These are phyloP conservation scores for Pythium brachiatum DNA, from an alignment of 352 stramenopile species.

Conservation along the genomic window DNA sequence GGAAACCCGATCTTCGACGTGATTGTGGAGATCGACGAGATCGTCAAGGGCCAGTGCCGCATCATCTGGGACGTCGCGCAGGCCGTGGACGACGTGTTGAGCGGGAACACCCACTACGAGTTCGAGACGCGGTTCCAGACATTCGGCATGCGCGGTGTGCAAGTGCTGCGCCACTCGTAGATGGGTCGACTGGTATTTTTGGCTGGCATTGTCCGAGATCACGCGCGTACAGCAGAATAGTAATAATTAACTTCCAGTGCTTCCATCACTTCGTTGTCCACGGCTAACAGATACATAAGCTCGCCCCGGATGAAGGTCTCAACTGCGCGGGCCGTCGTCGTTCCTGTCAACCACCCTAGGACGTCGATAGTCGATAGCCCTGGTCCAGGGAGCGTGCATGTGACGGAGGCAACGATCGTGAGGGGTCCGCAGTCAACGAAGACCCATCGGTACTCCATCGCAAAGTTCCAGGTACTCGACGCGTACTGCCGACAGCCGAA, in stretches of 20 bases:
- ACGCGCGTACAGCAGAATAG: too few relatives aligned
- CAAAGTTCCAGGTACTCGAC: neutral
- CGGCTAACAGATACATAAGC: neutral
- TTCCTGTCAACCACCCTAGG: neutral
- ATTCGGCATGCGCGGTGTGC: constrained; percentile 28
- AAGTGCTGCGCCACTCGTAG: too few relatives aligned
- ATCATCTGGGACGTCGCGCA: constrained; percentile 65
- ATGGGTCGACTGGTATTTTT: too few relatives aligned
- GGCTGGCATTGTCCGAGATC: too few relatives aligned
- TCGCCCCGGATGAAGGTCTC: neutral
- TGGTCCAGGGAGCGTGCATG: too few relatives aligned
- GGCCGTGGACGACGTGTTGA: constrained; percentile 71
- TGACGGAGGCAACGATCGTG: too few relatives aligned
- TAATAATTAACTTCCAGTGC: too few relatives aligned
- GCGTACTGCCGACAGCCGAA: neutral
- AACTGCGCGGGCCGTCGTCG: neutral
- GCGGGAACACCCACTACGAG: constrained; percentile 30
- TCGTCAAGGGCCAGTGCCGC: constrained; percentile 47
- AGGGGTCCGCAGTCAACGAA: neutral
- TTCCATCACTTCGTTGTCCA: too few relatives aligned
- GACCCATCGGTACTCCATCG: neutral
- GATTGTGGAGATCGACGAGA: constrained; percentile 77
- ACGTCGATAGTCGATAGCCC: neutral
- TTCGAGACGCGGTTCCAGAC: constrained; percentile 42
- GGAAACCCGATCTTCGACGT: constrained; percentile 78